Base-by-base conservation (phyloP, 106 monocot genomes). In the Platanthera guangdongensis region DNA sequence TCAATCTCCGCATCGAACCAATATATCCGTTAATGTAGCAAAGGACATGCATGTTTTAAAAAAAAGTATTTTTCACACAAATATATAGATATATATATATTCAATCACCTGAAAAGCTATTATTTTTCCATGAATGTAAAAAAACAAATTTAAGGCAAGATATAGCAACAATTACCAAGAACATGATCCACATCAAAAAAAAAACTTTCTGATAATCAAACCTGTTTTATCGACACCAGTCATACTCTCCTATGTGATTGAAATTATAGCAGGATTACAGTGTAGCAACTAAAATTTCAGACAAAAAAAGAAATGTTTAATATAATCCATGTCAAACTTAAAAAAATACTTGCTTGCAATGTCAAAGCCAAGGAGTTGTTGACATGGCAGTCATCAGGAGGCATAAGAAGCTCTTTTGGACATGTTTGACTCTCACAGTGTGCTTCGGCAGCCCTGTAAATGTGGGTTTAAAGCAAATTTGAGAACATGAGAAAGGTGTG, bases 321-420 rank as follows among this genome's bases (percentile, higher is more conserved):
- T 48, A 70, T 70, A 2, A 47, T 70, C 47, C 15, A 18, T 16
- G 14, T 70, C 47, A 70, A 48, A 67, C 9, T 67, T 67, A 51
- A 32, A 70, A n/a, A 67, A 48, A 39, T 39, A 63, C 80, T 83
- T 87, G 90, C 95, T 79, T 92, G 95, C 46, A 95, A 60, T 63
- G 92, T 95, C 52, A 85, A 92, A 73, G 95, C 87, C 57, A 95
- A 78, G 11, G 92, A 90, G 78, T 76, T 90, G 74, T 95, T 95
- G 39, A 92, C 90, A 75, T 95, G 95, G 52, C 95, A 95, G 83
- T 95, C 95, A 77, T 95, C 95, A 79, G 95, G 92, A 51, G 95
- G 95, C 78, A 77, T 82, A 63, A 95, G 86, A 80, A 95, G 72
- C 75, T 95, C 95, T 74, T 71, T 69, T 60, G 95, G 95, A 78